phyloP scores from a whole-genome alignment of 345 rosid species.

The Erucastrum elatum region DNA sequence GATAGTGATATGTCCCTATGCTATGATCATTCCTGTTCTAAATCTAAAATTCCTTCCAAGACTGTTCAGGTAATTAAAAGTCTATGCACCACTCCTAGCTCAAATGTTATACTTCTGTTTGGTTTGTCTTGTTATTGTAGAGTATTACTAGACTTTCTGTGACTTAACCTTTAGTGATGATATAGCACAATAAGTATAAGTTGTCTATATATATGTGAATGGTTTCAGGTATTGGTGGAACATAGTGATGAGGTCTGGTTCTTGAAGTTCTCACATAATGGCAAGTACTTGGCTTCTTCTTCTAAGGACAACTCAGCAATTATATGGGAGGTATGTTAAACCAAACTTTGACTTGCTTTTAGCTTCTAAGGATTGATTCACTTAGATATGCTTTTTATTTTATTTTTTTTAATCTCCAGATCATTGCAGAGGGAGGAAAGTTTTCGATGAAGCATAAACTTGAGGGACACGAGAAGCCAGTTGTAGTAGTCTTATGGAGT shows the following conservation, averaged over 20 bases:
- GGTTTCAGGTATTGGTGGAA: slow-evolving; percentile 48
- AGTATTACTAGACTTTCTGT: no score
- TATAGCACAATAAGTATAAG: no score
- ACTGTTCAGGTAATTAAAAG: slow-evolving; percentile 46
- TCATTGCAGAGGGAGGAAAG: not conserved
- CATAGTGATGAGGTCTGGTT: slow-evolving; percentile 68
- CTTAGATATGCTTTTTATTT: not conserved
- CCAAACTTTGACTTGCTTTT: not conserved
- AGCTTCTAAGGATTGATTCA: not conserved
- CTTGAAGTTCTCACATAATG: slow-evolving; percentile 59
- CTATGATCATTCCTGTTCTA: slow-evolving; percentile 47
- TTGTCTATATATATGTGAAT: slow-evolving; percentile 6
- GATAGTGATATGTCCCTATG: slow-evolving; percentile 52
- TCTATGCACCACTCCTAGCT: no score
- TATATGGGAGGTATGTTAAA: not conserved
- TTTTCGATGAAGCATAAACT: slow-evolving; percentile 47
- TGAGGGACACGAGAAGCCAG: slow-evolving; percentile 50
- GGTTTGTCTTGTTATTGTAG: no score
- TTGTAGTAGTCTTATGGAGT: slow-evolving; percentile 55
- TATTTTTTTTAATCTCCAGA: not conserved
- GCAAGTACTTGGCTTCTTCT: slow-evolving; percentile 64
- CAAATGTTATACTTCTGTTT: no score
- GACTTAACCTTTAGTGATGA: no score
- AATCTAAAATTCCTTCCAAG: slow-evolving; percentile 48
- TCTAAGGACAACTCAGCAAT: slow-evolving; percentile 23